Conservation (phyloP, 1,284 basidiomycete species). For the Leucoagaricus sp. region DNA sequence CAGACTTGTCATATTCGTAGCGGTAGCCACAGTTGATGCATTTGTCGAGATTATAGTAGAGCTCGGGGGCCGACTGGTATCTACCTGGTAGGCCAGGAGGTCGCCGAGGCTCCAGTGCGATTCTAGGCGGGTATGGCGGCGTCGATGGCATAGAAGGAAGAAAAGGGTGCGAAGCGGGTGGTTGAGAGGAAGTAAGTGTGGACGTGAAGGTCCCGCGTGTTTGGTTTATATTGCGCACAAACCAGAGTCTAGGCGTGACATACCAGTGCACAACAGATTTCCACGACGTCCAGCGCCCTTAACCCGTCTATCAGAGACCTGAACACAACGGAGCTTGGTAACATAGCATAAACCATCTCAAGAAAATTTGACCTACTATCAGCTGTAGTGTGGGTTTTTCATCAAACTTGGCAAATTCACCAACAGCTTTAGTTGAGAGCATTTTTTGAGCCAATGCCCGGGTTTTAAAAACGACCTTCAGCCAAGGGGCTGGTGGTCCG, state of each 20-base stretch:
- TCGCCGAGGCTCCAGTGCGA: neutral
- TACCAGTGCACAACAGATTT: neutral
- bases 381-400: no score
- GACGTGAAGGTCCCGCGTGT: conserved; percentile 11
- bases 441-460: no score
- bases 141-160: neutral
- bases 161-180: neutral
- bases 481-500: no score
- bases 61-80: neutral
- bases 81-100: no score
- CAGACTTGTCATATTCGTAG: neutral
- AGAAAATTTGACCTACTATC: no score
- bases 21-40: conserved; percentile 9
- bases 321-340: no score
- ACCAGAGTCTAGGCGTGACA: conserved; percentile 7
- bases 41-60: neutral
- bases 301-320: neutral
- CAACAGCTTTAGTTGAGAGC: no score
- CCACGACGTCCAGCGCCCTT: neutral
- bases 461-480: no score
- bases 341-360: no score
- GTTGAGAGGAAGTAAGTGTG: conserved; percentile 11
- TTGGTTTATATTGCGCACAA: conserved; percentile 4
- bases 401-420: no score
- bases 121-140: neutral